These are phyloP conservation scores for Perkinsela sp. DNA, from an alignment of 208 protist genomes.

Conservation along the genomic window DNA sequence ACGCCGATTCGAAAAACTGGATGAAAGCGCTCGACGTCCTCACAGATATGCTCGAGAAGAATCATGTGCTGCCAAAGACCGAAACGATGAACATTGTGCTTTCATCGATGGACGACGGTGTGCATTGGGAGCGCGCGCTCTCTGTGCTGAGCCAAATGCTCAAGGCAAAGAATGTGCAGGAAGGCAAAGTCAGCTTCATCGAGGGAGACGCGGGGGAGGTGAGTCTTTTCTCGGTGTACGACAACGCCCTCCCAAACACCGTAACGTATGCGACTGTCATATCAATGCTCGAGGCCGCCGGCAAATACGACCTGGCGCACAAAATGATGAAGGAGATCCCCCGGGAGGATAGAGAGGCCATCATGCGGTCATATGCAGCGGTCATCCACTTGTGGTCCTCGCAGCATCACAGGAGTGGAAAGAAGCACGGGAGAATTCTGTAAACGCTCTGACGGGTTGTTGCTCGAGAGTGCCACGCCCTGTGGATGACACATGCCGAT, in stretches of 20 bases:
- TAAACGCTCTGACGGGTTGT: too few species aligned
- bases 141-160: not conserved
- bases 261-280: not conserved
- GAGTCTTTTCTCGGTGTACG: not conserved
- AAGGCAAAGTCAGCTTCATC: not conserved
- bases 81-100: not conserved
- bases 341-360: not conserved
- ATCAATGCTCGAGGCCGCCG: not conserved
- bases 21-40: not conserved
- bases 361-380: not conserved
- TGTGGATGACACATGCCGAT: too few species aligned
- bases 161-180: not conserved
- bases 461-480: too few species aligned
- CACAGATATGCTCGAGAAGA: not conserved
- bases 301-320: not conserved
- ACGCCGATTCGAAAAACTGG: not conserved
- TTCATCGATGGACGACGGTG: not conserved
- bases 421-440: not conserved
- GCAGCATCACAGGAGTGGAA: not conserved
- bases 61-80: not conserved
- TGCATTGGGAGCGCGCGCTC: not conserved
- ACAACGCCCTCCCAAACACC: not conserved
- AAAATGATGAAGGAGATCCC: not conserved
- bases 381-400: not conserved
- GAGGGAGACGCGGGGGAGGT: not conserved